Percentiles rank a stretch among this genome's conserved stretches.
Evolutionary conservation across 257 asterid genomes (phyloP).

Genomic region (Plectranthus barbatus): DNA sequence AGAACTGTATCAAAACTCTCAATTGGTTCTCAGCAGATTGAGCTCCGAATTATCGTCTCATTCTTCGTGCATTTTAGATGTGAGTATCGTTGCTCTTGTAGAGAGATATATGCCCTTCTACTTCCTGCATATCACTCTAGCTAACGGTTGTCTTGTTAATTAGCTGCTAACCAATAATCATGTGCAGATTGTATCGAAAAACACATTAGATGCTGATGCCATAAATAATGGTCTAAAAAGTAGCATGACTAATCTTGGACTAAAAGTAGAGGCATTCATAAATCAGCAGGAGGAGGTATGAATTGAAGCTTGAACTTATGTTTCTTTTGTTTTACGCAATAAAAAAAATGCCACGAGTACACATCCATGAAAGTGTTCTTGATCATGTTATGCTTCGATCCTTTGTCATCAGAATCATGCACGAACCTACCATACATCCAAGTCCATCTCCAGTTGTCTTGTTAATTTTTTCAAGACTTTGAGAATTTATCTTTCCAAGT

Average conservation of each 20-base stretch:
- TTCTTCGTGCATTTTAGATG: conserved; percentile 33
- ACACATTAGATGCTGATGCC: conserved; percentile 27
- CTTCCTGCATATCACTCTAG: no score
- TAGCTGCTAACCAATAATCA: not conserved
- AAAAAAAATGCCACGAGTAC: no score
- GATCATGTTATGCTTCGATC: not conserved
- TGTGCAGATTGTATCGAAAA: conserved; percentile 27
- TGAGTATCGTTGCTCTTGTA: conserved; percentile 10
- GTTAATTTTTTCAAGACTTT: conserved; percentile 31
- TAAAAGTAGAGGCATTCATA: conserved; percentile 23
- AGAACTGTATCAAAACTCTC: conserved; percentile 34
- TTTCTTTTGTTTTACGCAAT: not conserved
- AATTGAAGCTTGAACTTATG: not conserved
- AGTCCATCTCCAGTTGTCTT: conserved; percentile 29
- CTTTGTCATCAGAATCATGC: conserved; percentile 24
- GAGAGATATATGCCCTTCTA: not conserved
- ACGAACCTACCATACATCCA: conserved; percentile 24
- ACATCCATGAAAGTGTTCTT: no score
- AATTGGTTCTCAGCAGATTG: conserved; percentile 25
- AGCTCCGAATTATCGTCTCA: conserved; percentile 34
- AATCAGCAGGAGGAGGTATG: conserved; percentile 36
- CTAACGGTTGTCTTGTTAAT: no score
- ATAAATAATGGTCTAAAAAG: conserved; percentile 28
- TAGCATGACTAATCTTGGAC: conserved; percentile 26
- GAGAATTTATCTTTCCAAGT: conserved; percentile 25